Conservation (phyloP, 192 early-diverging fungal species). For the Diversispora epigaea region DNA sequence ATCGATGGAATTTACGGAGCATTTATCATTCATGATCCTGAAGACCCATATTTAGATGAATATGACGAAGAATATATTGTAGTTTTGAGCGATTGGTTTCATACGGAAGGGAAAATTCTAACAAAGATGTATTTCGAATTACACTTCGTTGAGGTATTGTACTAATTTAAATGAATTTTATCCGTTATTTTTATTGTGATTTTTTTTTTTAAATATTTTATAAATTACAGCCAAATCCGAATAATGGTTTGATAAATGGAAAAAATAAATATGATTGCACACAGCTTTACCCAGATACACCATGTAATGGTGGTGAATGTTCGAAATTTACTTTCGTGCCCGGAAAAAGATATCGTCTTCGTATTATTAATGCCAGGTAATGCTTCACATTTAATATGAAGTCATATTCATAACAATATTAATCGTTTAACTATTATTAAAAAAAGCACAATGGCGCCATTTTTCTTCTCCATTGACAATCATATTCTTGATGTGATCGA, state of each 20-base stretch:
- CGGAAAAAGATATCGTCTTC: slow-evolving; percentile 19
- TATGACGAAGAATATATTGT: slow-evolving; percentile 72
- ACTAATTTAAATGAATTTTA: background rate
- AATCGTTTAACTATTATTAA: background rate
- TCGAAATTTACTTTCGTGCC: no score
- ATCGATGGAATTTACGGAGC: slow-evolving; percentile 76
- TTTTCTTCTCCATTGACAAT: slow-evolving; percentile 40
- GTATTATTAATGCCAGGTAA: no score
- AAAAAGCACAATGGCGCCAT: slow-evolving; percentile 34
- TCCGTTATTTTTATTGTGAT: background rate
- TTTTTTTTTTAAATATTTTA: slow-evolving; percentile 40
- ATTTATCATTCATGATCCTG: slow-evolving; percentile 64
- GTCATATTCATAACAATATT: background rate
- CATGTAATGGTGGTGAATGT: background rate
- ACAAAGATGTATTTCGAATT: background rate
- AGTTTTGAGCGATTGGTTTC: slow-evolving; percentile 58
- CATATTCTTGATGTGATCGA: slow-evolving; percentile 41
- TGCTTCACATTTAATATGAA: background rate
- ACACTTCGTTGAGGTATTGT: slow-evolving; percentile 25
- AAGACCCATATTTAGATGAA: slow-evolving; percentile 47
- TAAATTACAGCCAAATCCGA: slow-evolving; percentile 54
- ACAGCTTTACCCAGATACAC: background rate
- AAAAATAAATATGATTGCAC: slow-evolving; percentile 34
- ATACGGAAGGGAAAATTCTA: background rate
- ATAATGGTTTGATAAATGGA: slow-evolving; percentile 69